A percentile compares a stretch with the other conserved stretches of the same genome.
Evolutionary conservation across 1,284 basidiomycete species (phyloP).

Genomic region (Ceratobasidium sp.): DNA sequence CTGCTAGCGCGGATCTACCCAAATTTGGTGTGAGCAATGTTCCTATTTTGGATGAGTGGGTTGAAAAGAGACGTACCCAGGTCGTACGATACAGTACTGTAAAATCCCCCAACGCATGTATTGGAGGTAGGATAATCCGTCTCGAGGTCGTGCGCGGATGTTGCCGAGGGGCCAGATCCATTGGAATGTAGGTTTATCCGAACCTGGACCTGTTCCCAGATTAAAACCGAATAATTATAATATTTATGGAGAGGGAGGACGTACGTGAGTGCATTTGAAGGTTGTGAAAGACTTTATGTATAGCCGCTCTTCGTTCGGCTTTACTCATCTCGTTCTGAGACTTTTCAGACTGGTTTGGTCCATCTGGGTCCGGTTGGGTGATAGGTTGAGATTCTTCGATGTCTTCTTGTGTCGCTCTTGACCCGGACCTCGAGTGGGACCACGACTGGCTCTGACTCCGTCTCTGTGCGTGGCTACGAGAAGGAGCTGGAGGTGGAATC

Average conservation of each 20-base stretch:
- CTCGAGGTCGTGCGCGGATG: conserved; percentile 64
- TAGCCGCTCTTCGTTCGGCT: conserved; percentile 64
- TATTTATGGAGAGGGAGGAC: conserved; percentile 1
- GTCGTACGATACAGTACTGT: conserved; percentile 83
- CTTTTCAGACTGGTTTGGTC: conserved; percentile 55
- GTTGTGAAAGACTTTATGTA: conserved; percentile 57
- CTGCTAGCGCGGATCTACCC: conserved; percentile 19
- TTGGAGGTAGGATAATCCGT: conserved; percentile 80
- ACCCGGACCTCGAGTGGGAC: conserved; percentile 1
- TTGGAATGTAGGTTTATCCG: conserved; percentile 51
- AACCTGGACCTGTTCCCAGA: neutral
- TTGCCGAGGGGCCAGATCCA: conserved; percentile 82
- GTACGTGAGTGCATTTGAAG: conserved; percentile 21
- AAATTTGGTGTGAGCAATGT: no score
- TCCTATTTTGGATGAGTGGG: no score
- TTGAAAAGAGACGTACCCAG: conserved; percentile 62
- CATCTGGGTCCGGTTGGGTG: neutral
- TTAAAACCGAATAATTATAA: no score
- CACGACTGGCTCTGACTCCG: neutral
- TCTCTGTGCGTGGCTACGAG: neutral
- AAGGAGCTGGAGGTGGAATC: neutral
- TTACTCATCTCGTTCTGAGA: conserved; percentile 59
- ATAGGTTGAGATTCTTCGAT: conserved; percentile 13
- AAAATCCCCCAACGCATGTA: conserved; percentile 85
- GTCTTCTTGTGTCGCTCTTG: neutral